Evolutionary conservation across 2,329 filamentous ascomycete species (phyloP), one percentile per base, ranked within the genome.

Genomic region (Verticillium dahliae): DNA sequence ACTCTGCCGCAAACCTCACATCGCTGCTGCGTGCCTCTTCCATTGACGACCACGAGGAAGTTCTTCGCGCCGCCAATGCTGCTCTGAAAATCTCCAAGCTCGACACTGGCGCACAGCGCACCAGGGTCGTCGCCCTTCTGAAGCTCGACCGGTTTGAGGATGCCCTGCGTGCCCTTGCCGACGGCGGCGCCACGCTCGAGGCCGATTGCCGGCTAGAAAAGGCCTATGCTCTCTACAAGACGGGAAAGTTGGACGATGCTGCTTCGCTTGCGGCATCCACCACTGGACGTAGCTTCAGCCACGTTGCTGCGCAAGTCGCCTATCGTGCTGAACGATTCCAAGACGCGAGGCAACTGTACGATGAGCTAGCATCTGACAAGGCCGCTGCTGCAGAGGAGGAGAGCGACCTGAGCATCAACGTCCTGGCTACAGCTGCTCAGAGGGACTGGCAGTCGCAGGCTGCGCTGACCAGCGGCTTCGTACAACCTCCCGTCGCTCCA

Each of bases 101-200:
- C 60, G 82, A 88, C 66, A 62, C 73, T 37, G 77, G 84, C 50
- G 87, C 88, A 60, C 86, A 89, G 41, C 87, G 89, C 72, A 88
- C 87, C 39, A 88, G 89, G 63, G 82, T 89, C 14, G 83, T 94
- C 55, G 90, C 91, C 27, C 82, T 95, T 22, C 80, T 95, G 65
- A 92, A 92, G 72, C 85, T 95, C 67, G 91, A 95, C 74, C 89
- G 90, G 62, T 95, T 89, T 73, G 85, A 90, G 62, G 91, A 95
- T 73, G 90, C 90, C 56, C 78, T 92, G 57, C 85, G 85, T 62
- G 82, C 85, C 61, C 82, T 94, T 62, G 83, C 87, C 63, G 84
- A 87, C 39, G 86, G 81, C 18, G 86, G 86, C 57, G 78, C 83
- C 62, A 79, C 77, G 65, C 76, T 93, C 62, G 84, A 87, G 70